These are phyloP conservation scores for Talaromyces nanjingensis DNA, from an alignment of 495 filamentous ascomycete genomes.

Conservation along the genomic window DNA sequence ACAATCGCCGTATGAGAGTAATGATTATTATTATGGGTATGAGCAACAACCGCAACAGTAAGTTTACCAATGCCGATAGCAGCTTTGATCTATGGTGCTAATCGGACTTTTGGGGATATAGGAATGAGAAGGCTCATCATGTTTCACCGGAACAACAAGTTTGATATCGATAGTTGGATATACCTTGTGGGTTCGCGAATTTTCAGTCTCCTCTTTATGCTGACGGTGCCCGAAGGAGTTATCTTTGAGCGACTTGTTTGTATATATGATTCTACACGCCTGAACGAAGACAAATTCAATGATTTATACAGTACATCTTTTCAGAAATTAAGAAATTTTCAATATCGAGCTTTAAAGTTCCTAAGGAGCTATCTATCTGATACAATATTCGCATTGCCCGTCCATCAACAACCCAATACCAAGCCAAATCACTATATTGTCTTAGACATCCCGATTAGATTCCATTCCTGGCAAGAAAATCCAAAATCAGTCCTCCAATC, in stretches of 20 bases:
- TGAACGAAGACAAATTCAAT: not conserved
- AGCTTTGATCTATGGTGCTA: not conserved
- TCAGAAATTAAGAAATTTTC: not conserved
- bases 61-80: not conserved
- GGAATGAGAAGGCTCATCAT: not conserved
- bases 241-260: not conserved
- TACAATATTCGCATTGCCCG: not conserved
- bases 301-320: not conserved
- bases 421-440: too few relatives aligned
- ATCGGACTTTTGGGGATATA: not conserved
- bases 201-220: not conserved
- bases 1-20: slow-evolving; percentile 1
- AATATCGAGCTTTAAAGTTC: not conserved
- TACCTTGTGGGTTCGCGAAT: not conserved
- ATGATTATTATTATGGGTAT: slow-evolving; percentile 3
- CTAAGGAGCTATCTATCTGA: not conserved
- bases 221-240: not conserved
- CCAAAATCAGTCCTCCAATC: slow-evolving; percentile 41
- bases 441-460: not conserved
- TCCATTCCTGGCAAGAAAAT: slow-evolving; percentile 33
- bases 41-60: not conserved
- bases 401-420: too few relatives aligned
- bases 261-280: not conserved
- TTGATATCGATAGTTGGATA: not conserved
- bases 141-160: not conserved